A percentile compares a stretch with the other conserved stretches of the same genome.
These are phyloP conservation scores for Tuber umbilicatum DNA, from an alignment of 495 filamentous ascomycete species.

Conservation along the genomic window DNA sequence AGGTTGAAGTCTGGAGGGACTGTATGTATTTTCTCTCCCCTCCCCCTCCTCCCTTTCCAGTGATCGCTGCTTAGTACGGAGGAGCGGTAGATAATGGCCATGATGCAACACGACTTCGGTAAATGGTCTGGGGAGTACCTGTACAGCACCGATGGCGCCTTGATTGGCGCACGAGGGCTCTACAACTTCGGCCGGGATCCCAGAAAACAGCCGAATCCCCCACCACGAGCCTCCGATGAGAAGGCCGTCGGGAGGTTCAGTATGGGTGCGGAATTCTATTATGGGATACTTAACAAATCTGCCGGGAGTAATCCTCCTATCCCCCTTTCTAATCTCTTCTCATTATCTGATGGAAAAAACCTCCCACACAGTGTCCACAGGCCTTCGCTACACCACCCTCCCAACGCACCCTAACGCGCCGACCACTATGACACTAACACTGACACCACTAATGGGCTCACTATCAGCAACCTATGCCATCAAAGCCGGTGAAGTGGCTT, in stretches of 20 bases:
- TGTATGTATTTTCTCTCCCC: conserved; percentile 31
- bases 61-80: conserved; percentile 43
- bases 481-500: conserved; percentile 68
- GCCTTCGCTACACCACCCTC: conserved; percentile 80
- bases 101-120: conserved; percentile 79
- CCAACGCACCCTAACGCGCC: conserved; percentile 79
- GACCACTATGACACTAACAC: conserved; percentile 81
- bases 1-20: conserved; percentile 68
- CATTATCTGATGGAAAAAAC: background rate
- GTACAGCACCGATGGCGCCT: conserved; percentile 82
- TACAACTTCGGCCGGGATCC: conserved; percentile 92
- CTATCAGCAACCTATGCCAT: conserved; percentile 85
- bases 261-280: conserved; percentile 89
- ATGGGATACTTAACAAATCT: conserved; percentile 83
- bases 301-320: conserved; percentile 55
- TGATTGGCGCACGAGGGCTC: conserved; percentile 78
- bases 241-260: conserved; percentile 62
- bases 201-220: conserved; percentile 43
- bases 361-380: conserved; percentile 52
- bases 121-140: conserved; percentile 87
- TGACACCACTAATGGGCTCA: conserved; percentile 90
- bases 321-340: background rate
- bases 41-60: background rate
- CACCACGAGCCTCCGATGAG: conserved; percentile 43
- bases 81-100: conserved; percentile 51